These are phyloP conservation scores for Dictyostelium firmibasis DNA, from an alignment of 78 protist genomes.

Conservation along the genomic window DNA sequence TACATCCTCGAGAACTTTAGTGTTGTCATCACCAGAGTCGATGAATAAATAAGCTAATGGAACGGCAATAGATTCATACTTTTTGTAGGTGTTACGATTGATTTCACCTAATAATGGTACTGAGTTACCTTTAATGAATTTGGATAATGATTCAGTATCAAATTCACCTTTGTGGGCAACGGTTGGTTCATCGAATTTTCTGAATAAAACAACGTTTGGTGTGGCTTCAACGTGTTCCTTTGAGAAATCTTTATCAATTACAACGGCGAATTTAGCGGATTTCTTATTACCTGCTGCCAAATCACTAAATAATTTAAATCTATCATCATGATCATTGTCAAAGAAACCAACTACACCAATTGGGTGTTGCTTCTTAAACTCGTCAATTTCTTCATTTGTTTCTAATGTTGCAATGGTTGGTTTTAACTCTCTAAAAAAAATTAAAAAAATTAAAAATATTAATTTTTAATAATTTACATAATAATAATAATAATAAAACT, in stretches of 20 bases:
- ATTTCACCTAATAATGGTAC: constrained; percentile 74
- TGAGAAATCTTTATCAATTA: constrained; percentile 53
- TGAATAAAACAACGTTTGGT: constrained; percentile 25
- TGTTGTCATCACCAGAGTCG: constrained; percentile 20
- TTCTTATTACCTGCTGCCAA: constrained; percentile 23
- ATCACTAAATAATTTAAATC: constrained; percentile 11
- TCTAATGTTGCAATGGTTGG: constrained; percentile 73
- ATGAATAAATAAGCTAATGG: constrained; percentile 81
- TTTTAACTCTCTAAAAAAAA: constrained; percentile 24
- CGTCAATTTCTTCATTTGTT: constrained; percentile 50
- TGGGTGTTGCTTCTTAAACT: constrained; percentile 11
- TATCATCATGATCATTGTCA: constrained; percentile 63
- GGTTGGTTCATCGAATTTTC: neutral
- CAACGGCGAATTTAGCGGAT: constrained; percentile 56
- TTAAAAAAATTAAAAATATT: neutral
- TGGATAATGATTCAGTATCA: constrained; percentile 8
- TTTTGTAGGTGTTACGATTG: constrained; percentile 75
- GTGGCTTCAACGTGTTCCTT: constrained; percentile 9
- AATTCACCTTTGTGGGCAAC: constrained; percentile 12
- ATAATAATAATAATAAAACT: too few relatives aligned
- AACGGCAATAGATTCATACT: constrained; percentile 31
- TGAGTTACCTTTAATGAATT: constrained; percentile 35
- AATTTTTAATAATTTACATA: too few relatives aligned
- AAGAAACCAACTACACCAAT: constrained; percentile 83
- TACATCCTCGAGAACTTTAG: neutral